Base-by-base conservation (phyloP, 208 protist genomes). In the Lotmaria passim region DNA sequence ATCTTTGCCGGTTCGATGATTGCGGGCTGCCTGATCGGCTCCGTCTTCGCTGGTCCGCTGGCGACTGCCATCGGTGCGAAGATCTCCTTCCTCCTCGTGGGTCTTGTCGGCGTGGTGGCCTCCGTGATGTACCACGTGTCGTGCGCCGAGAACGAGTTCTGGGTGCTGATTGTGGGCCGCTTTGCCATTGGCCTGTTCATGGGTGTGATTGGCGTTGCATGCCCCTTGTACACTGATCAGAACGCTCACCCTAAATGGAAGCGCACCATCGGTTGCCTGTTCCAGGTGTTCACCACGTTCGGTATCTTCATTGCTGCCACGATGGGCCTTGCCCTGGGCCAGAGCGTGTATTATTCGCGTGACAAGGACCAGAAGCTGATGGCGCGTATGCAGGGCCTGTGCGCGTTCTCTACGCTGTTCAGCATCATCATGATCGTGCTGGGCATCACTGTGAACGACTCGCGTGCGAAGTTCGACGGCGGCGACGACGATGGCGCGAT, bases 1-100 rank as follows among this genome's bases (percentile, higher is more conserved):
- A 90, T 91, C 67, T 95, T 96, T 57, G 83, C 87, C 63, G 83
- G 80, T 17, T 62, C 88, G 53, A 93, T 96, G 88, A 94, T 93
- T 77, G 48, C 90, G 38, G 91, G 88, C 41, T 86, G 79, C 73
- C 57, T 91, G 71, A 77, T 96, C 72, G 88, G 91, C 28, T 87
- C 91, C 52, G 59, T 93, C 36, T 87, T 91, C 47, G 79, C 79
- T 51, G 86, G 82, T 11, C 56, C 63, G 43, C 65, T 91, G 15
- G 71, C 77, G 46, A 70, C 55, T 17, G 47, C 23, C 36, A 68
- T 92, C 39, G 91, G 91, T 33, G 58, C 79, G 23, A 86, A 83
- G 55, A 51, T 78, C 21, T 83, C 85, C 26, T 89, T 96, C 74
- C 46, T 88, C 15, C 44, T 89, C 31, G 61, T 83, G 30, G 85